Percentiles rank a stretch among this genome's conserved stretches.
phyloP scores from a whole-genome alignment of 768 basidiomycete species.

The Russula brevipes region DNA sequence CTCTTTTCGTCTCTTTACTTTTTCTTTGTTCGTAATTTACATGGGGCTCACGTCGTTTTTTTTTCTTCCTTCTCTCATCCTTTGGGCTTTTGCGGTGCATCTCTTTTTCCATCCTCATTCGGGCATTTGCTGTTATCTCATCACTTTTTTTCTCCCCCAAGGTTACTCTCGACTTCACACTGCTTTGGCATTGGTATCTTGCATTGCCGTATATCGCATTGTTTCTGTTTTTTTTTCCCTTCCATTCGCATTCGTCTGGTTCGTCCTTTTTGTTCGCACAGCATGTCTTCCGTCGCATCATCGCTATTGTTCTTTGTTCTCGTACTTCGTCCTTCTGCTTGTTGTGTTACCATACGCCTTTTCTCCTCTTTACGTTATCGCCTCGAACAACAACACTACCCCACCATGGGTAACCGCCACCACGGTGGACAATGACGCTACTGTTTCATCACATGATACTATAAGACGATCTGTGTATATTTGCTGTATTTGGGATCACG shows the following conservation, averaged over 20 bases:
- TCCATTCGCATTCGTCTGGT: not conserved
- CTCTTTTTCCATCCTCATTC: not conserved
- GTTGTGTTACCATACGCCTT: not conserved
- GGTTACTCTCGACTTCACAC: not conserved
- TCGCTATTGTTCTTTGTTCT: not conserved
- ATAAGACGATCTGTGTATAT: not conserved
- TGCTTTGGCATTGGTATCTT: not conserved
- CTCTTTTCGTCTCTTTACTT: not conserved
- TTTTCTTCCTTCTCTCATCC: not conserved
- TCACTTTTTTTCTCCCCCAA: too few relatives aligned
- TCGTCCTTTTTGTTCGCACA: not conserved
- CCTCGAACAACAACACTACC: not conserved
- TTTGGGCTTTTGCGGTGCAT: not conserved
- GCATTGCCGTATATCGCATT: not conserved
- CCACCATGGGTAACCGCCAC: not conserved
- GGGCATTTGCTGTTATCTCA: not conserved
- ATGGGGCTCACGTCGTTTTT: not conserved
- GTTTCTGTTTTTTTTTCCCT: not conserved
- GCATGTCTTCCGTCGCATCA: not conserved
- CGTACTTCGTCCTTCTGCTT: not conserved
- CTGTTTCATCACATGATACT: not conserved
- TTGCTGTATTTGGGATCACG: not conserved
- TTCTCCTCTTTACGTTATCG: not conserved
- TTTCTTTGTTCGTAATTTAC: not conserved
- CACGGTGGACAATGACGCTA: not conserved